Evolutionary conservation across 23 red algal genomes (phyloP), one percentile per base, ranked within the genome.

Genomic region (Gracilaria vermiculophylla): DNA sequence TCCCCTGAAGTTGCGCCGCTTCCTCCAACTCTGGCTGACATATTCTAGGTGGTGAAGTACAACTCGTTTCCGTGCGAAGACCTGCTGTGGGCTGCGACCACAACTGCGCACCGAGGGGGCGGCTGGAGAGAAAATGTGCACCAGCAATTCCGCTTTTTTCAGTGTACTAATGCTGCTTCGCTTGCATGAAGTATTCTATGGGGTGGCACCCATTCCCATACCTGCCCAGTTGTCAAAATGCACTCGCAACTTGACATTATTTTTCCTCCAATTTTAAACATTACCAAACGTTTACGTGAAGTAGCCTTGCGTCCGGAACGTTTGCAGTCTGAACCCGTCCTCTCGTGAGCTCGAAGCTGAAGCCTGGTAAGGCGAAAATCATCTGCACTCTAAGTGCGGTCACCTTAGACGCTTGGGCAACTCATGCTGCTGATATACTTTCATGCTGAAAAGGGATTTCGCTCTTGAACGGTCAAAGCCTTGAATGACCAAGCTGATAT

Each of bases 11-110:
- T 79, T 24, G 76, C 51, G 14, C 73, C 73, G 44, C 45, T 56
- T 24, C 73, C 76, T n/a, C 76, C 76, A 79, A 54, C 76, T 79
- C 53, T 52, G 34, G 76, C 49, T 7, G 76, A 79, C 76, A 79
- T 17, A 47, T 47, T 5, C 43, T 47, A 64, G 58, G 28, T 64
- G 58, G 5, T 34, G 12, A n/a, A n/a, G n/a, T 15, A 31, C 25
- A 36, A 34, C 1, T 36, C 35, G 25, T 34, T 64, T 31, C 29
- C 35, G 29, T 17, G 2, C 58, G 3, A 24, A 64, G 17, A 10
- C 28, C 3, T 54, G 52, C 35, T 64, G 29, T 15, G 58, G 35
- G 58, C 35, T 14, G 35, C 28, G 28, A 35, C 6, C 15, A 34
- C 58, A 14, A 64, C 3, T 13, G 28, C 27, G 58, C 58, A 31